Conservation (phyloP, 176 grass and related monocot genomes). For the Aegilops speltoides region DNA sequence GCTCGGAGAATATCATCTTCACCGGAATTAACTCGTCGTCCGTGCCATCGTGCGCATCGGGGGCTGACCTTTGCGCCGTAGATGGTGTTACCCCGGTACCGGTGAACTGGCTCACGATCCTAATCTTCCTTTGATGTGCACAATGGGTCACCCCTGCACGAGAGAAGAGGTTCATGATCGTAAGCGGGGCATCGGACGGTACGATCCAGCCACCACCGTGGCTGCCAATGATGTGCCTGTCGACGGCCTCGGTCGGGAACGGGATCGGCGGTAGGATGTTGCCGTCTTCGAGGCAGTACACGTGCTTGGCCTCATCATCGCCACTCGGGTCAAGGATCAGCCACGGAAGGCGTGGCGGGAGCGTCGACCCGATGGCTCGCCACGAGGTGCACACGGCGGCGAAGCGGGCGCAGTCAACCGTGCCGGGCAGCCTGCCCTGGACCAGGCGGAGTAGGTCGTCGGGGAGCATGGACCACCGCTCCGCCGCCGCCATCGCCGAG, state of each 20-base stretch:
- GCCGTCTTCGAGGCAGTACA: neutral
- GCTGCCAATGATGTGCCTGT: neutral
- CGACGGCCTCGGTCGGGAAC: neutral
- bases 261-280: neutral
- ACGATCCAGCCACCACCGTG: neutral
- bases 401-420: neutral
- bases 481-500: too few species aligned
- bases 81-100: too few species aligned
- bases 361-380: neutral
- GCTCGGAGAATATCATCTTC: too few species aligned
- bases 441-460: neutral
- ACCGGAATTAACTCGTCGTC: too few species aligned
- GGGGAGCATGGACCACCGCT: neutral
- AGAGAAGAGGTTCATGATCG: neutral
- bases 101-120: too few species aligned
- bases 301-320: neutral
- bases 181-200: neutral
- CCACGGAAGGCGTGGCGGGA: neutral
- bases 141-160: too few species aligned
- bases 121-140: too few species aligned
- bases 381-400: neutral
- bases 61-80: too few species aligned
- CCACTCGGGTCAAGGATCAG: neutral
- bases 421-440: neutral
- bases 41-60: too few species aligned